Evolutionary conservation across 2,329 filamentous ascomycete genomes (phyloP), one percentile per base, ranked within the genome.

Genomic region (Exophiala spinifera): DNA sequence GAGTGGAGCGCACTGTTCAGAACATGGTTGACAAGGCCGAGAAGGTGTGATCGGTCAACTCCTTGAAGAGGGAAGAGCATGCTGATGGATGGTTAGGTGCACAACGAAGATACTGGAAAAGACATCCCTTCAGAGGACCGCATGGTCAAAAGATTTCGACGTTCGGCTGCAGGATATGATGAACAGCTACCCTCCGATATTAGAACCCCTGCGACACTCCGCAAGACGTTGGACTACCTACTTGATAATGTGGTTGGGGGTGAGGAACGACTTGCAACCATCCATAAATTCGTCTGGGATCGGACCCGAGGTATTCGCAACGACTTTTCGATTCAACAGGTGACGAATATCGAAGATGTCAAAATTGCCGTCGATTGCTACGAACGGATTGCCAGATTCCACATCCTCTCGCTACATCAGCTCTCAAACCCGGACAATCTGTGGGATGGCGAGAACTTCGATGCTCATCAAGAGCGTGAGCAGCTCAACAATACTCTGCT

Each of bases 231-330:
- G 56, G 74, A 79, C 50, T 78, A 79, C 60, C 69, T 70, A 51
- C 70, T 77, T n/a, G 71, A 76, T 39, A 65, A 76, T 61, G 69
- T 85, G 7, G 69, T 85, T 51, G 74, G 73, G 37, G 76, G 80
- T 23, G 67, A 71, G 19, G 73, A 79, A 15, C 69, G 72, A 28
- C 70, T 83, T 47, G 75, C 72, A 1, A 66, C 74, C n/a, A 76
- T 84, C 11, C 80, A 85, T 63, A 78, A 79, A 56, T 86, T 85
- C 66, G 76, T 86, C 21, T 86, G 83, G 83, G 83, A 86, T 64
- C 76, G 83, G 15, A 85, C 82, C 31, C 76, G 83, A 44, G 82
- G 81, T 4, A 79, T 86, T 54, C 78, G 83, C 37, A 86, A 85
- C 63, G 83, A 86, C 65, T 81, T 85, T 47, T 81, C 81, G 2